Evolutionary conservation across 371 early-diverging fungal genomes (phyloP).

Genomic region (Mortierella sp.): DNA sequence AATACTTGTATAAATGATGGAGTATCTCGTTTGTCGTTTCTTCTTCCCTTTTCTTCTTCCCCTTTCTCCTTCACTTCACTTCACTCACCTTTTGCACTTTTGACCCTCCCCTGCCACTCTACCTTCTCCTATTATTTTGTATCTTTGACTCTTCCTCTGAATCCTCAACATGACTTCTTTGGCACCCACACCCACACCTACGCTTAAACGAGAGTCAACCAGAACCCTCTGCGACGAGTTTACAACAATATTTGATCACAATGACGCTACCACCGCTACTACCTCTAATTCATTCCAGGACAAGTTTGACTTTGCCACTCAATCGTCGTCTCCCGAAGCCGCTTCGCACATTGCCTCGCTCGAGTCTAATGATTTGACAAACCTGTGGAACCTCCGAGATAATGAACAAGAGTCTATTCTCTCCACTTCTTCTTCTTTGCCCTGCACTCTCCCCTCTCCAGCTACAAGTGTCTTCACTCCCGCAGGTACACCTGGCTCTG

Average conservation of each 20-base stretch:
- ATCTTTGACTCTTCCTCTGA: background rate
- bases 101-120: background rate
- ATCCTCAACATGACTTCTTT: background rate
- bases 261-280: background rate
- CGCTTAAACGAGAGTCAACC: conserved; percentile 27
- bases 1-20: background rate
- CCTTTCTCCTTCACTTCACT: background rate
- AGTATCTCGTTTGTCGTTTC: background rate
- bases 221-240: conserved; percentile 38
- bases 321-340: background rate
- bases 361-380: background rate
- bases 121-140: background rate
- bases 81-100: background rate
- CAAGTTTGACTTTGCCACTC: background rate
- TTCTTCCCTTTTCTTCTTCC: background rate
- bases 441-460: conserved; percentile 12
- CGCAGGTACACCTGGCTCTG: conserved; percentile 28
- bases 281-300: background rate
- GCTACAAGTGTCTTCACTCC: conserved; percentile 17
- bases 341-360: background rate
- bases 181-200: conserved; percentile 9
- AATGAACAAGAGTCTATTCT: conserved; percentile 11
- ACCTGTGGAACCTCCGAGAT: conserved; percentile 2
- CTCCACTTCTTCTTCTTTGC: background rate
- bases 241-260: conserved; percentile 28